Evolutionary conservation across 1,284 basidiomycete genomes (phyloP).

Genomic region (Trichosporon ovoides): DNA sequence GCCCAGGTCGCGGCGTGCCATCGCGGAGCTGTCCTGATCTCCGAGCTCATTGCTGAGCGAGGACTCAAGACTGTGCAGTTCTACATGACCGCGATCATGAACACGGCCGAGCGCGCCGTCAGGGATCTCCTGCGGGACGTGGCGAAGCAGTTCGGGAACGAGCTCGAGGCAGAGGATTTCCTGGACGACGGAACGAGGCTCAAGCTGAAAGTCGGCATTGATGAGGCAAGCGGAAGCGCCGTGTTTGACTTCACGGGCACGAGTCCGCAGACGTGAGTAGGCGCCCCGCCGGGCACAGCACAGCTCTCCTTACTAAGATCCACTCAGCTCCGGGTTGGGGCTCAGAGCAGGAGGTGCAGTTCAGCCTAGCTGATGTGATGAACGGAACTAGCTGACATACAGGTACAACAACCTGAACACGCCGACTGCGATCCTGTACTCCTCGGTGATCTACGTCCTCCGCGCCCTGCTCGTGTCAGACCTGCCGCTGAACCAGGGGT

Average conservation of each 20-base stretch:
- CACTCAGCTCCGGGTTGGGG: too few relatives aligned
- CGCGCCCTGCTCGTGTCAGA: constrained; percentile 86
- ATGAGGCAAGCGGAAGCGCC: constrained; percentile 72
- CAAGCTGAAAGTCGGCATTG: constrained; percentile 69
- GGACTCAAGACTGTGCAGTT: constrained; percentile 52
- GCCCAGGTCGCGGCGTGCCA: constrained; percentile 43
- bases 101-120: constrained; percentile 84
- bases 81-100: constrained; percentile 84
- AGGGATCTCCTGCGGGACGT: constrained; percentile 73
- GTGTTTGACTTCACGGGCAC: constrained; percentile 85
- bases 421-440: constrained; percentile 81
- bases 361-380: too few relatives aligned
- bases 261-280: constrained; percentile 66
- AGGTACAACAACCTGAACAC: constrained; percentile 36
- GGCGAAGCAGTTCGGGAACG: constrained; percentile 61
- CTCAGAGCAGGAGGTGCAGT: too few relatives aligned
- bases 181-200: constrained; percentile 40
- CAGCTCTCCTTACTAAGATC: too few relatives aligned
- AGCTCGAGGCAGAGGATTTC: constrained; percentile 55
- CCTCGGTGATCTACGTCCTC: constrained; percentile 90
- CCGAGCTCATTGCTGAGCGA: constrained; percentile 35
- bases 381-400: constrained; percentile 48
- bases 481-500: constrained; percentile 59
- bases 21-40: constrained; percentile 36
- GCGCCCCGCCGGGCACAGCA: too few relatives aligned